A percentile compares a stretch with the other conserved stretches of the same genome.
phyloP scores from a whole-genome alignment of 2,329 filamentous ascomycete species.

The Calonectria henricotiae region DNA sequence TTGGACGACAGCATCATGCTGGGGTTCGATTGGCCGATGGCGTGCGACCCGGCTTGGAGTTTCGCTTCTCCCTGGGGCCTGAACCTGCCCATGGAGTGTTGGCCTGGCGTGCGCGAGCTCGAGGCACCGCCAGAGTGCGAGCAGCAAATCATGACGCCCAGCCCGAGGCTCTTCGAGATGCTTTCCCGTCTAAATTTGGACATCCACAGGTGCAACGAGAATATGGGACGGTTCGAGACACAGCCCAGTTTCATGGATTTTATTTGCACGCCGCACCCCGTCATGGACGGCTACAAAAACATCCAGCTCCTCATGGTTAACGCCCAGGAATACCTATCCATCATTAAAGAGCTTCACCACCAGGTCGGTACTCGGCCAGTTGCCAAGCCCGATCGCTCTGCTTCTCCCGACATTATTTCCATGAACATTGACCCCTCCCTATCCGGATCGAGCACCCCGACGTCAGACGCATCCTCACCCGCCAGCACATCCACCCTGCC shows the following conservation, averaged over 20 bases:
- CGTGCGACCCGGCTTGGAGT: slow-evolving; percentile 20
- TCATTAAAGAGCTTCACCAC: slow-evolving; percentile 50
- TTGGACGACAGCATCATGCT: slow-evolving; percentile 35
- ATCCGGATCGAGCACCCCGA: slow-evolving; percentile 20
- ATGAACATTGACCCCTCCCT: slow-evolving; percentile 29
- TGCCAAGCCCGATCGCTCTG: slow-evolving; percentile 19
- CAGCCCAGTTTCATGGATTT: slow-evolving; percentile 38
- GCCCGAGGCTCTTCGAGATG: slow-evolving; percentile 42
- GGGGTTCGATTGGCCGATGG: slow-evolving; percentile 40
- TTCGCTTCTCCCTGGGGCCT: slow-evolving; percentile 35
- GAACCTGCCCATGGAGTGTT: slow-evolving; percentile 45
- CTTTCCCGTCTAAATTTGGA: slow-evolving; percentile 49
- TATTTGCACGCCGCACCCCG: slow-evolving; percentile 36
- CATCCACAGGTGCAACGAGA: slow-evolving; percentile 43
- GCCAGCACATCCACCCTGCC: slow-evolving; percentile 12
- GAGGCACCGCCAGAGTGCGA: slow-evolving; percentile 27
- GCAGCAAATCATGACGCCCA: slow-evolving; percentile 33
- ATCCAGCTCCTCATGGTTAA: slow-evolving; percentile 45
- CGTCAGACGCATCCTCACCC: slow-evolving; percentile 23
- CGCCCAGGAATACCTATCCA: slow-evolving; percentile 51
- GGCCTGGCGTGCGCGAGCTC: slow-evolving; percentile 42
- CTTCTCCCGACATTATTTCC: slow-evolving; percentile 35
- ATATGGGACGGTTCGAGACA: slow-evolving; percentile 25
- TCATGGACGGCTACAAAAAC: slow-evolving; percentile 45
- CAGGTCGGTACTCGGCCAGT: slow-evolving; percentile 42